Conservation (phyloP, 2,329 filamentous ascomycete genomes). For the Cadophora sp. region DNA sequence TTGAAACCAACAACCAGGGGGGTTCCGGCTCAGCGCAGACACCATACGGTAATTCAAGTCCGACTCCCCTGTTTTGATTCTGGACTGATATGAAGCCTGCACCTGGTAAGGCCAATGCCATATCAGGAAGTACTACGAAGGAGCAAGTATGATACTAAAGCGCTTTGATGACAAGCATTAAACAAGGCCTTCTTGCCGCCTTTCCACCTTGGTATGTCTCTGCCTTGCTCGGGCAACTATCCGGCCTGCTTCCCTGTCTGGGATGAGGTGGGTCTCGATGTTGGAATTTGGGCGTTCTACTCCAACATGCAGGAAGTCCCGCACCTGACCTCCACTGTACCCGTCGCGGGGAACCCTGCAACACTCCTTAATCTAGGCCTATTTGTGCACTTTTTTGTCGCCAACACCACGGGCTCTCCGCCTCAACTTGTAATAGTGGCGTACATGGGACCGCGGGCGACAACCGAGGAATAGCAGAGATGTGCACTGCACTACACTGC, state of each 20-base stretch:
- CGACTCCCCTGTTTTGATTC: too few relatives aligned
- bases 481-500: neutral
- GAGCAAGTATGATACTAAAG: too few relatives aligned
- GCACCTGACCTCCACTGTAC: neutral
- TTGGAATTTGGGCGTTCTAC: neutral
- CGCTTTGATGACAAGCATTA: too few relatives aligned
- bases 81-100: too few relatives aligned
- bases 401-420: neutral
- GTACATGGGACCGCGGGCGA: neutral
- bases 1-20: too few relatives aligned
- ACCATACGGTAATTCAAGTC: too few relatives aligned
- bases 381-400: neutral
- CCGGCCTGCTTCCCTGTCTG: neutral
- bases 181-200: neutral
- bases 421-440: neutral
- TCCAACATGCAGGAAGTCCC: neutral
- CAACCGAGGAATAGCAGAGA: too few relatives aligned
- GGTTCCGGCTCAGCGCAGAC: too few relatives aligned
- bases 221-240: neutral
- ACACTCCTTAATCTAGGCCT: neutral
- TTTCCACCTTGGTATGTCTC: neutral
- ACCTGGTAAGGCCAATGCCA: too few relatives aligned
- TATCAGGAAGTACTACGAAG: too few relatives aligned
- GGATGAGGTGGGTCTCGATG: conserved; percentile 2
- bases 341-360: conserved; percentile 19